These are phyloP conservation scores for Nicotiana tabacum DNA, from an alignment of 257 asterid species.

Conservation along the genomic window DNA sequence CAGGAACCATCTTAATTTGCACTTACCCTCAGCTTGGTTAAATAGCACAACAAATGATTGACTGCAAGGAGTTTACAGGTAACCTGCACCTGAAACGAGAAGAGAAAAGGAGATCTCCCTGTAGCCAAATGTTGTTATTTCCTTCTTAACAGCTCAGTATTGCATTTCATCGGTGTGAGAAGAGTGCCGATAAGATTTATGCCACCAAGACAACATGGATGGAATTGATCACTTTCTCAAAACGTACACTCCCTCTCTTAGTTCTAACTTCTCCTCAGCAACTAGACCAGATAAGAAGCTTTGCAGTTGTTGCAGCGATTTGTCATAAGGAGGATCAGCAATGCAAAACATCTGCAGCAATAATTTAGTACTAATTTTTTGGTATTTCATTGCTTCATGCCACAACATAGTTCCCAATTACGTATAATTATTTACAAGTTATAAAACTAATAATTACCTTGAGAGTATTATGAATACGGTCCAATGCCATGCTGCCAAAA, in stretches of 20 bases:
- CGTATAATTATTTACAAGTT: not conserved
- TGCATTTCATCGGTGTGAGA: not conserved
- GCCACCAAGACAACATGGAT: not conserved
- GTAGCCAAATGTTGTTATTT: not conserved
- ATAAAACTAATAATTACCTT: slow-evolving; percentile 49
- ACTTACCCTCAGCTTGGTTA: not conserved
- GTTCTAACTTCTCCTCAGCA: slow-evolving; percentile 91
- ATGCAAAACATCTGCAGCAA: slow-evolving; percentile 81
- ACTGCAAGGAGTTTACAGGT: not conserved
- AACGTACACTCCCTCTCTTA: slow-evolving; percentile 66
- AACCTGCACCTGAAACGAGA: not conserved
- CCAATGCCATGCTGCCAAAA: slow-evolving; percentile 96
- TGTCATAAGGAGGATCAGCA: slow-evolving; percentile 89
- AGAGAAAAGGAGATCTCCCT: not conserved
- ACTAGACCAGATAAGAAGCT: slow-evolving; percentile 80
- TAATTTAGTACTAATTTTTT: not conserved
- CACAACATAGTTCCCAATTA: not conserved
- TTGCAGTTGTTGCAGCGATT: slow-evolving; percentile 90
- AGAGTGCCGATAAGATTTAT: not conserved
- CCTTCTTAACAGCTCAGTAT: not conserved
- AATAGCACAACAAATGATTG: not conserved
- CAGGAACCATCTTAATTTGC: not conserved
- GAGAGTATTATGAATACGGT: slow-evolving; percentile 90
- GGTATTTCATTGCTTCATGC: not conserved
- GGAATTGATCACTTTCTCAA: slow-evolving; percentile 47